Conservation (phyloP, 1,139 yeast species). For the Hemisphaericaspora xylanilytica region DNA sequence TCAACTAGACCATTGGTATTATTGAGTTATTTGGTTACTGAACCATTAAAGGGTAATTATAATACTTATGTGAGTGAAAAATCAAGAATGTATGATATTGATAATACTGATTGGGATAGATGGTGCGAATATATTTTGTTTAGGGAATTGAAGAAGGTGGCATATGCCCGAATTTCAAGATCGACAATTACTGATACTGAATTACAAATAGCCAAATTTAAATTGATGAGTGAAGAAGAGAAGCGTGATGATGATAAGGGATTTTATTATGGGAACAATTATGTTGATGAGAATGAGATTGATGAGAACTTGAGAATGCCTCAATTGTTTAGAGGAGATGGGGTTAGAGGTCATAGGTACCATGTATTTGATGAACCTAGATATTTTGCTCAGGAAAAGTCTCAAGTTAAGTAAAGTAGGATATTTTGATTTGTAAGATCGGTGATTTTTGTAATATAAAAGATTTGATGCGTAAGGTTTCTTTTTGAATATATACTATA, state of each 20-base stretch:
- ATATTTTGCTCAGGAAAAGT: constrained; percentile 50
- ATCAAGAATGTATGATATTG: constrained; percentile 91
- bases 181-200: constrained; percentile 96
- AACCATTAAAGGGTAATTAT: constrained; percentile 85
- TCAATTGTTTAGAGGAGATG: constrained; percentile 79
- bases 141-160: constrained; percentile 82
- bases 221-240: constrained; percentile 50
- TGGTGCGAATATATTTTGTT: constrained; percentile 97
- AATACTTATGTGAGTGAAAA: constrained; percentile 81
- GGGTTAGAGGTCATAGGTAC: constrained; percentile 88
- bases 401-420: constrained; percentile 5
- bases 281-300: constrained; percentile 55
- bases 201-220: constrained; percentile 91
- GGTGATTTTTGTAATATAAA: neutral
- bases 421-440: neutral
- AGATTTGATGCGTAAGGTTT: too few species aligned
- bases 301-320: constrained; percentile 76
- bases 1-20: constrained; percentile 75
- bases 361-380: constrained; percentile 93
- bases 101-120: constrained; percentile 91
- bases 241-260: constrained; percentile 35
- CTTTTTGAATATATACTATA: too few species aligned
- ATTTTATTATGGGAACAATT: constrained; percentile 54
- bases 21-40: constrained; percentile 85
- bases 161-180: constrained; percentile 91